phyloP scores from a whole-genome alignment of 306 rosid genomes.

The Argentina anserina region DNA sequence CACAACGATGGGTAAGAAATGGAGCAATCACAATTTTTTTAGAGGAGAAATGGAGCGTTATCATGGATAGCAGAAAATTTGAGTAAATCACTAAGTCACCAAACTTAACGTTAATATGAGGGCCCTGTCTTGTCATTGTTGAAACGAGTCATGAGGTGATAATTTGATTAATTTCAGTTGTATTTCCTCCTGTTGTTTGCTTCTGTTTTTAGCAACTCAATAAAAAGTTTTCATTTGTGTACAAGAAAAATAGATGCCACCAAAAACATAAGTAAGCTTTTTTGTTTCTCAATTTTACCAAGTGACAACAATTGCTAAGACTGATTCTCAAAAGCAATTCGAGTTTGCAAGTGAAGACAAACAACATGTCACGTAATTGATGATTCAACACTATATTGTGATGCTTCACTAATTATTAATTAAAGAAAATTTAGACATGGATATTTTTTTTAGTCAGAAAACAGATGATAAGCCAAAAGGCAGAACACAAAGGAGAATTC shows the following conservation, averaged over 20 bases:
- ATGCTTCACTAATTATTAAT: background rate
- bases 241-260: background rate
- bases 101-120: background rate
- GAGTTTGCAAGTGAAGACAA: background rate
- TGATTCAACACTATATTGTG: background rate
- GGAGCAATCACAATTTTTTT: too few relatives aligned
- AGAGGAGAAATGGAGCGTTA: too few relatives aligned
- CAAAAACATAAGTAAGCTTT: background rate
- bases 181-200: background rate
- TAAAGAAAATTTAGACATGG: conserved; percentile 13
- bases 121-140: background rate
- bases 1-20: too few relatives aligned
- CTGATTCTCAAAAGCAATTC: background rate
- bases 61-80: background rate
- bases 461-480: background rate
- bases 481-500: background rate
- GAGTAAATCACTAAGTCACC: background rate
- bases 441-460: conserved; percentile 10
- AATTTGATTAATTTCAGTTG: background rate
- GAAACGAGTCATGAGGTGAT: background rate
- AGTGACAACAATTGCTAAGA: background rate
- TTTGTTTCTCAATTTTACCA: background rate
- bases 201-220: background rate
- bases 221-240: background rate
- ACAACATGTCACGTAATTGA: background rate